Conservation (phyloP, 2,329 filamentous ascomycete species). For the Ophiostoma fasciatum region DNA sequence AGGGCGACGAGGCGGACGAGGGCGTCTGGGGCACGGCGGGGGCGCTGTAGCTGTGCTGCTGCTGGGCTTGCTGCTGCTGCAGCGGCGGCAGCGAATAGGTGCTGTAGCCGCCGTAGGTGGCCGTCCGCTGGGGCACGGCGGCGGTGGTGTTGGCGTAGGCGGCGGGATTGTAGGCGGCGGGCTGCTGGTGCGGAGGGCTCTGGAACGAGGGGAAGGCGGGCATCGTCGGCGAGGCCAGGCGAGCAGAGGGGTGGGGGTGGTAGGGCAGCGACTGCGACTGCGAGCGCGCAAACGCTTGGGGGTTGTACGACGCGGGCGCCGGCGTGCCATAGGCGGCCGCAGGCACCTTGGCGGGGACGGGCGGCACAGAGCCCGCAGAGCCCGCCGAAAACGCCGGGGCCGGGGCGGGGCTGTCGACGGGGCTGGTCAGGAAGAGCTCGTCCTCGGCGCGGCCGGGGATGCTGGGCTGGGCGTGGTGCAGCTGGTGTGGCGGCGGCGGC, state of each 20-base stretch:
- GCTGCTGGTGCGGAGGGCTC: constrained; percentile 23
- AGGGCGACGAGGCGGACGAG: background rate
- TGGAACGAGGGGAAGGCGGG: constrained; percentile 16
- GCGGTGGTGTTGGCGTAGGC: constrained; percentile 35
- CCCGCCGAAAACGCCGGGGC: too few relatives aligned
- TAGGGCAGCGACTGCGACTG: constrained; percentile 35
- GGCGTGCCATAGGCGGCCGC: constrained; percentile 26
- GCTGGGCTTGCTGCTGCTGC: constrained; percentile 12
- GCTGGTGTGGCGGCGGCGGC: constrained; percentile 1
- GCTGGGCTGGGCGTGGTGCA: constrained; percentile 4
- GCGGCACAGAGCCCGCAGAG: constrained; percentile 12
- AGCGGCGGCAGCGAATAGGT: too few relatives aligned
- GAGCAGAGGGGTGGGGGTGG: constrained; percentile 18
- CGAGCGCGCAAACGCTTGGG: constrained; percentile 44
- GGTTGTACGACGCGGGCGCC: constrained; percentile 50
- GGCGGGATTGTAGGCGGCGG: constrained; percentile 43
- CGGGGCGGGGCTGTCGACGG: constrained; percentile 19
- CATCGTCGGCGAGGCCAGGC: constrained; percentile 24
- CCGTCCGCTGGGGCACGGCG: constrained; percentile 31
- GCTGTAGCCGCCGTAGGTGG: constrained; percentile 34
- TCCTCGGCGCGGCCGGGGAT: constrained; percentile 27
- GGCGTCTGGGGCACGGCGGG: constrained; percentile 21
- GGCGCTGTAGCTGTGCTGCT: constrained; percentile 25
- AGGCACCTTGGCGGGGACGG: constrained; percentile 12
- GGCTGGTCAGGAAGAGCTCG: constrained; percentile 49